These are phyloP conservation scores for Dentipellis sp. DNA, from an alignment of 768 basidiomycete genomes.

Conservation along the genomic window DNA sequence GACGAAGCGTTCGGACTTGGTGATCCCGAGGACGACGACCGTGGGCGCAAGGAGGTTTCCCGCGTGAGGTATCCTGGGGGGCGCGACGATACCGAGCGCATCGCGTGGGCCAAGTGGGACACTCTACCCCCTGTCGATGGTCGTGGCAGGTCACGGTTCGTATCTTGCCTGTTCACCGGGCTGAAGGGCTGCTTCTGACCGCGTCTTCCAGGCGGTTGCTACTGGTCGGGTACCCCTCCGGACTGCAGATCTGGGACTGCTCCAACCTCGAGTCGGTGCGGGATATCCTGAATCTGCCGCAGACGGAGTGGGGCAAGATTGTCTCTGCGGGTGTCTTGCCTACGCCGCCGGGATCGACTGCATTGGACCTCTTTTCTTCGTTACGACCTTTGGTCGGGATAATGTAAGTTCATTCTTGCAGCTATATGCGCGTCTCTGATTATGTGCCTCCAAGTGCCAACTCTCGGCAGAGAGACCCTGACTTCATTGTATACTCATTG, in stretches of 20 bases:
- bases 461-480: constrained; percentile 12
- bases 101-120: constrained; percentile 41
- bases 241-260: constrained; percentile 58
- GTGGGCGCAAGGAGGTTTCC: constrained; percentile 9
- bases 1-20: constrained; percentile 19
- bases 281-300: constrained; percentile 45
- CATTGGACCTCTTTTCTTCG: constrained; percentile 22
- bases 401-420: constrained; percentile 19
- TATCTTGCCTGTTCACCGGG: not conserved
- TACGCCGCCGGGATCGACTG: constrained; percentile 14
- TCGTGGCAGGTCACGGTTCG: constrained; percentile 9
- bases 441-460: constrained; percentile 11
- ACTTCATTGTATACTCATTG: constrained; percentile 38
- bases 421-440: not conserved
- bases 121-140: constrained; percentile 11
- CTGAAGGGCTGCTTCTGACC: not conserved
- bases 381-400: constrained; percentile 27
- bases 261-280: constrained; percentile 38
- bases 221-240: constrained; percentile 41
- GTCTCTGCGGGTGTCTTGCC: constrained; percentile 34
- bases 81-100: constrained; percentile 22
- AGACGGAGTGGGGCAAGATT: constrained; percentile 24
- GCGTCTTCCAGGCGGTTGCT: constrained; percentile 31
- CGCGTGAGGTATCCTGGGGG: constrained; percentile 18
- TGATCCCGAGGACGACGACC: constrained; percentile 5